Evolutionary conservation across 2,329 filamentous ascomycete genomes (phyloP).

Genomic region (Pseudogymnoascus sp.): DNA sequence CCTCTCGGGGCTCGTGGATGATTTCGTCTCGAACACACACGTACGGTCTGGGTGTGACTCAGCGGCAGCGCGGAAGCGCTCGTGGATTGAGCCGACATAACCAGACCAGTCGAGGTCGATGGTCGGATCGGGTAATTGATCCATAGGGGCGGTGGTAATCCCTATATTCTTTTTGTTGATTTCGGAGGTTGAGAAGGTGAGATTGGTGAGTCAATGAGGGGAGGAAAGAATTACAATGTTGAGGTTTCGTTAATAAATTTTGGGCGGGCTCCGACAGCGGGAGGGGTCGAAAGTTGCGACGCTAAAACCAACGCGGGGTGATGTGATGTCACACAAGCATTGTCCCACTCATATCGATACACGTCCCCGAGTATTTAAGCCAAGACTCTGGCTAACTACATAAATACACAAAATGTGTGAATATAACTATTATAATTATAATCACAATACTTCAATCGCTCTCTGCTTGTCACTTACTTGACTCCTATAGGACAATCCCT

Average conservation of each 20-base stretch:
- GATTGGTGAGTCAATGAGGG: neutral
- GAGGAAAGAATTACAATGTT: neutral
- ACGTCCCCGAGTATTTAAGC: neutral
- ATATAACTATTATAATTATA: neutral
- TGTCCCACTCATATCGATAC: slow-evolving; percentile 1
- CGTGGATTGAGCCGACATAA: slow-evolving; percentile 51
- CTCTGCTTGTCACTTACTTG: neutral
- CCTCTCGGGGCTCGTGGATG: slow-evolving; percentile 45
- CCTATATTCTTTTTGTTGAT: neutral
- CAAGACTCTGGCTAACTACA: neutral
- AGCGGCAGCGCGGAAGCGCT: slow-evolving; percentile 52
- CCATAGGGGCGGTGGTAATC: slow-evolving; percentile 9
- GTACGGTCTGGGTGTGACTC: slow-evolving; percentile 54
- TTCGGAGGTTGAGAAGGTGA: neutral
- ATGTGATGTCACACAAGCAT: slow-evolving; percentile 7
- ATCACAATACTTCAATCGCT: neutral
- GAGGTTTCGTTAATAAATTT: slow-evolving; percentile 6
- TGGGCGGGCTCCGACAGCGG: neutral
- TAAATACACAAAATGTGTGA: neutral
- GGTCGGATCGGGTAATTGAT: slow-evolving; percentile 44
- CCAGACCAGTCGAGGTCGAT: slow-evolving; percentile 51
- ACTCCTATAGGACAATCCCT: neutral
- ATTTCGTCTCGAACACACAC: slow-evolving; percentile 60
- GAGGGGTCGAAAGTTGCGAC: slow-evolving; percentile 4
- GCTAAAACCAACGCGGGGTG: slow-evolving; percentile 4